Conservation (phyloP, 352 stramenopile species). For the Aphanomyces cochlioides region DNA sequence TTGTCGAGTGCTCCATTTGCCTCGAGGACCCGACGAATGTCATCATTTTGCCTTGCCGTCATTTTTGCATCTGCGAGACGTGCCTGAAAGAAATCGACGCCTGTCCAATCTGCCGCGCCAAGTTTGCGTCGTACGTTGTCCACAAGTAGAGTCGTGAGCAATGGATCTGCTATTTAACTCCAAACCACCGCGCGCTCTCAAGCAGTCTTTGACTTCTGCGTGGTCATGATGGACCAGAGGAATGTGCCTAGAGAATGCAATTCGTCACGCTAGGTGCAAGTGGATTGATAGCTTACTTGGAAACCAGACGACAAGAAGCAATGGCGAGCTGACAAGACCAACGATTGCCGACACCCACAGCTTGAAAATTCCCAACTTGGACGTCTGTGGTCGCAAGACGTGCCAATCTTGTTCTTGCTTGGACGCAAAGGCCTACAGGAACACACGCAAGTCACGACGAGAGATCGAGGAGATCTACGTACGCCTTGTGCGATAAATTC, state of each 20-base stretch:
- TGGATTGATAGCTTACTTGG: slow-evolving; percentile 44
- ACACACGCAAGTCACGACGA: background rate
- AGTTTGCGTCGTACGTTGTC: slow-evolving; percentile 50
- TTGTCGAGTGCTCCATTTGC: slow-evolving; percentile 63
- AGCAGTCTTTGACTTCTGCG: background rate
- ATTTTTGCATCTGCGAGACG: slow-evolving; percentile 57
- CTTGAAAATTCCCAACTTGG: slow-evolving; percentile 56
- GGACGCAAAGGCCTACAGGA: background rate
- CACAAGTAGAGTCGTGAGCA: background rate
- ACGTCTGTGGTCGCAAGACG: slow-evolving; percentile 41
- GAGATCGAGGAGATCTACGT: slow-evolving; percentile 32
- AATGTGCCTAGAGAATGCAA: background rate
- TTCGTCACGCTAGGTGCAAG: background rate
- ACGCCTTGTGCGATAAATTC: slow-evolving; percentile 78
- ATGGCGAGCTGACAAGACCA: slow-evolving; percentile 58
- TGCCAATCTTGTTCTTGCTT: slow-evolving; percentile 1
- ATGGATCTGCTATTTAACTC: background rate
- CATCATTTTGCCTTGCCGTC: slow-evolving; percentile 58
- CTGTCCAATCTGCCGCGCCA: slow-evolving; percentile 62
- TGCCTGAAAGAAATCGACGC: slow-evolving; percentile 70
- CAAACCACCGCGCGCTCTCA: background rate
- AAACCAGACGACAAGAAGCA: slow-evolving; percentile 79
- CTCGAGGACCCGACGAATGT: slow-evolving; percentile 43
- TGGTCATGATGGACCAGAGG: background rate
- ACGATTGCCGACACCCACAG: slow-evolving; percentile 68